These are phyloP conservation scores for Pseudopyricularia javanii DNA, from an alignment of 2,329 filamentous ascomycete genomes.

Conservation along the genomic window DNA sequence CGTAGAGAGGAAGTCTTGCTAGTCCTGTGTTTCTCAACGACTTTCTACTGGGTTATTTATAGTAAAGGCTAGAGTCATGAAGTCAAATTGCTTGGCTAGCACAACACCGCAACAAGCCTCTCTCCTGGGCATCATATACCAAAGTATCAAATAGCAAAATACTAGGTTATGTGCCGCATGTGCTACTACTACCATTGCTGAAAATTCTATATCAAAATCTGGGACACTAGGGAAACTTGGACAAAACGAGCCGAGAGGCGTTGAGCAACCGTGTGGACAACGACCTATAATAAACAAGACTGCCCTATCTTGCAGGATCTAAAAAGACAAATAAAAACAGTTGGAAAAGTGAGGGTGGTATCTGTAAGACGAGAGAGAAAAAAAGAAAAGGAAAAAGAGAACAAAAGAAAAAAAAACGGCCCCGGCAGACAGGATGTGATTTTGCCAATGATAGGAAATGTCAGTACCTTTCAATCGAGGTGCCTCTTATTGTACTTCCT, in stretches of 20 bases:
- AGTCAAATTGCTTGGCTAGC: too few relatives aligned
- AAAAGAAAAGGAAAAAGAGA: conserved; percentile 3
- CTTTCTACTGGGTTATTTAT: too few relatives aligned
- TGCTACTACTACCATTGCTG: not conserved
- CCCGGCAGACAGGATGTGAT: not conserved
- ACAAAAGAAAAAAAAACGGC: not conserved
- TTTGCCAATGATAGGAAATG: not conserved
- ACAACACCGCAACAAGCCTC: too few relatives aligned
- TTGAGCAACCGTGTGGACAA: not conserved
- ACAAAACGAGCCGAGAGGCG: not conserved
- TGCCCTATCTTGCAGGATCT: not conserved
- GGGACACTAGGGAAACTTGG: not conserved
- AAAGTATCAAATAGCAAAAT: too few relatives aligned
- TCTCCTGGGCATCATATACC: too few relatives aligned
- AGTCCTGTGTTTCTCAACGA: too few relatives aligned
- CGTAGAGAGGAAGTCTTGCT: too few relatives aligned
- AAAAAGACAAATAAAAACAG: not conserved
- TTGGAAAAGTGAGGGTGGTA: not conserved
- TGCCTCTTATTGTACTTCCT: not conserved
- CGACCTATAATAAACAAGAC: not conserved
- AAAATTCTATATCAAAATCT: not conserved
- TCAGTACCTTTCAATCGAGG: too few relatives aligned
- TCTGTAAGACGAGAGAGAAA: not conserved
- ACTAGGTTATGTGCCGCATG: too few relatives aligned
- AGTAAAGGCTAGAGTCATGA: too few relatives aligned